These are phyloP conservation scores for Neurospora intermedia DNA, from an alignment of 495 filamentous ascomycete species.

Conservation along the genomic window DNA sequence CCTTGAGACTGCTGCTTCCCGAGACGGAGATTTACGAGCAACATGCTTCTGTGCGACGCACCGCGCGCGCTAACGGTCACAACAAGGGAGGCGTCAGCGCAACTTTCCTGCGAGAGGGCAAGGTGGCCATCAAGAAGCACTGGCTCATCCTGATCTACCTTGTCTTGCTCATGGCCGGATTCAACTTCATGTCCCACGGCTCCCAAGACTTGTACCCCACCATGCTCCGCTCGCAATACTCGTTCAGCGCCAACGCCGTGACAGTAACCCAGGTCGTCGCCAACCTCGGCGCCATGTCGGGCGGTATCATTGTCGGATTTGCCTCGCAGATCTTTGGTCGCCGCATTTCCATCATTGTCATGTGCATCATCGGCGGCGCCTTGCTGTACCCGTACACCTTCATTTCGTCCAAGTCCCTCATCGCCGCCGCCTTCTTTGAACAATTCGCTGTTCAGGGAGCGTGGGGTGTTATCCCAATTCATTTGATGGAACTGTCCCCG, in stretches of 20 bases:
- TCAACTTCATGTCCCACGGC: slow-evolving; percentile 92
- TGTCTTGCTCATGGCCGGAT: slow-evolving; percentile 77
- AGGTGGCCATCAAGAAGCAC: slow-evolving; percentile 62
- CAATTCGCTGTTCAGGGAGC: slow-evolving; percentile 85
- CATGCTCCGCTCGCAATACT: slow-evolving; percentile 68
- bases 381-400: slow-evolving; percentile 78
- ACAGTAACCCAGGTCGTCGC: slow-evolving; percentile 79
- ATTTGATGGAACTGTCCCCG: slow-evolving; percentile 79
- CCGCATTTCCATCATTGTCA: slow-evolving; percentile 68
- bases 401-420: slow-evolving; percentile 44
- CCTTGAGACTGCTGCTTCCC: slow-evolving; percentile 63
- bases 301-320: slow-evolving; percentile 71
- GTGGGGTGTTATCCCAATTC: slow-evolving; percentile 77
- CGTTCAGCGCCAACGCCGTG: slow-evolving; percentile 57
- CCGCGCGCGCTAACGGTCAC: slow-evolving; percentile 13
- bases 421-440: slow-evolving; percentile 82
- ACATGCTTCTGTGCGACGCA: slow-evolving; percentile 46
- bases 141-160: slow-evolving; percentile 73
- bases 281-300: slow-evolving; percentile 69
- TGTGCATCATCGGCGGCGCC: slow-evolving; percentile 65
- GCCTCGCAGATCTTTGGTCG: slow-evolving; percentile 73
- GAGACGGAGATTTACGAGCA: slow-evolving; percentile 62
- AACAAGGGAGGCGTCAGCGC: slow-evolving; percentile 20
- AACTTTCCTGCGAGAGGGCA: slow-evolving; percentile 65
- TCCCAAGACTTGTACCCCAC: slow-evolving; percentile 89